phyloP scores from a whole-genome alignment of 1,139 yeast genomes.

The Geotrichum fermentans region DNA sequence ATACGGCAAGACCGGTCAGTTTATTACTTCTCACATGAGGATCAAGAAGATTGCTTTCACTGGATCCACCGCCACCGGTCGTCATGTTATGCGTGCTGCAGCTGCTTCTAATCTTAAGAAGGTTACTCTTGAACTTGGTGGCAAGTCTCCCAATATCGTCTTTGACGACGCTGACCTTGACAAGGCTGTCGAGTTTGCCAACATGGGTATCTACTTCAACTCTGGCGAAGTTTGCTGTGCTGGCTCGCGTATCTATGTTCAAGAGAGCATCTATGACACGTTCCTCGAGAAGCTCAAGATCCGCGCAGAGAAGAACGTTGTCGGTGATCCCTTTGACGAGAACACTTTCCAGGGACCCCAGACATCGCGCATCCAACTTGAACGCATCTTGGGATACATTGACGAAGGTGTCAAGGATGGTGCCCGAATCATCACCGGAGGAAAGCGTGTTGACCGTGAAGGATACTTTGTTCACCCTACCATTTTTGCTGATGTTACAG shows the following conservation, averaged over 20 bases:
- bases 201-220: constrained; percentile 63
- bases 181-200: constrained; percentile 52
- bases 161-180: constrained; percentile 67
- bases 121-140: constrained; percentile 78
- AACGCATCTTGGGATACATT: constrained; percentile 69
- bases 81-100: constrained; percentile 66
- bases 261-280: constrained; percentile 66
- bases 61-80: constrained; percentile 80
- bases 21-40: constrained; percentile 61
- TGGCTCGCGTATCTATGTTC: constrained; percentile 73
- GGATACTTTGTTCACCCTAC: constrained; percentile 82
- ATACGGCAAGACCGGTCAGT: constrained; percentile 71
- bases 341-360: constrained; percentile 80
- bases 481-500: constrained; percentile 64
- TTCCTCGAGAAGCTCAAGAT: constrained; percentile 52
- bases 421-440: constrained; percentile 71
- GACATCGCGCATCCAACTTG: constrained; percentile 67
- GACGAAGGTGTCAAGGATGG: constrained; percentile 71
- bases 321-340: constrained; percentile 75
- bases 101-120: constrained; percentile 66
- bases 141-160: constrained; percentile 75
- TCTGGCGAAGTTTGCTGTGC: constrained; percentile 86
- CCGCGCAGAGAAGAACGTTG: constrained; percentile 44
- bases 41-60: constrained; percentile 81
- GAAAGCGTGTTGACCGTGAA: constrained; percentile 54